Evolutionary conservation across 2,329 filamentous ascomycete species (phyloP).

Genomic region (Fusarium begoniae): DNA sequence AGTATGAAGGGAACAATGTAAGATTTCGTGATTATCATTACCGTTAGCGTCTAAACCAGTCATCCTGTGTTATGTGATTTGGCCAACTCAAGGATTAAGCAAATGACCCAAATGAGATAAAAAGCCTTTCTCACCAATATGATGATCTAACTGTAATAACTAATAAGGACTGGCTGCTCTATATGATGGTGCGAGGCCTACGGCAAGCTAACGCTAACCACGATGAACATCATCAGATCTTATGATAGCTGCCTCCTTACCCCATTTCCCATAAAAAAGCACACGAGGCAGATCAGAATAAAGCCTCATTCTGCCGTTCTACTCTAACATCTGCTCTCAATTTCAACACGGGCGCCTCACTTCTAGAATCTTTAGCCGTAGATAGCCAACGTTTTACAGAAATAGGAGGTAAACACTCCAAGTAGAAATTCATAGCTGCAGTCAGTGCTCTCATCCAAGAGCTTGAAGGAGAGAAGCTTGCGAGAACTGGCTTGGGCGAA

Average conservation of each 20-base stretch:
- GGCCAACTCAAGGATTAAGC: background rate
- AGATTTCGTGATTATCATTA: background rate
- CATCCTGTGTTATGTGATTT: background rate
- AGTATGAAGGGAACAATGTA: background rate
- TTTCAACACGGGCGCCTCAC: background rate
- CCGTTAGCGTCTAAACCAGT: background rate
- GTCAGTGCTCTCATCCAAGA: slow-evolving; percentile 14
- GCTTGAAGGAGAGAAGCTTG: slow-evolving; percentile 22
- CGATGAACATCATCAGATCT: background rate
- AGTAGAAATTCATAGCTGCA: slow-evolving; percentile 7
- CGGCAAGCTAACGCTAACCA: background rate
- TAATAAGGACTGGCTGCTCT: background rate
- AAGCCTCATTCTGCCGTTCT: background rate
- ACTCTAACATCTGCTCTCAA: background rate
- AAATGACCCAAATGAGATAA: background rate
- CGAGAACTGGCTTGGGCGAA: slow-evolving; percentile 27
- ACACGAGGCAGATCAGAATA: no score
- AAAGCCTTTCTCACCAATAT: background rate
- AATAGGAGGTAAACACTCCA: slow-evolving; percentile 2
- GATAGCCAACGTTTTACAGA: slow-evolving; percentile 12
- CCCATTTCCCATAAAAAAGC: background rate
- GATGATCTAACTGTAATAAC: background rate
- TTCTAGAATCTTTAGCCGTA: background rate
- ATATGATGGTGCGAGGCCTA: background rate
- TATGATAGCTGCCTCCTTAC: background rate